Evolutionary conservation across 495 filamentous ascomycete genomes (phyloP).

Genomic region (Neurospora hispaniola): DNA sequence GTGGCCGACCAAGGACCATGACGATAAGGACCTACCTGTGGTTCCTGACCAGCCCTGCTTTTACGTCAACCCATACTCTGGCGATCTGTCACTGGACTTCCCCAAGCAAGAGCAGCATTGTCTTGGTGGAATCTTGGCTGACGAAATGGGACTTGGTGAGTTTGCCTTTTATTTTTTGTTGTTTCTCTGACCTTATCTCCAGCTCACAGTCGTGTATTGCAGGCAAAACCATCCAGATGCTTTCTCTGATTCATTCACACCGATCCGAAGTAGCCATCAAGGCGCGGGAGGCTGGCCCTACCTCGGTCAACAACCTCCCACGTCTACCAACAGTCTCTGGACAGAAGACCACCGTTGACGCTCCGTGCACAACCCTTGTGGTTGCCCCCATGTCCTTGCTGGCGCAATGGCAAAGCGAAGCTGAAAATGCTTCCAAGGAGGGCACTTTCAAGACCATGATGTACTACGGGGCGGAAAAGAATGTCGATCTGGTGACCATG

Average conservation of each 20-base stretch:
- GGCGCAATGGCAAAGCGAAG: conserved; percentile 93
- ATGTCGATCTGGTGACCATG: conserved; percentile 58
- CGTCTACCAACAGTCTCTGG: conserved; percentile 44
- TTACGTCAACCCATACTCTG: conserved; percentile 94
- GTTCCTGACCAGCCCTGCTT: conserved; percentile 59
- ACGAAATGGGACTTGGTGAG: conserved; percentile 68
- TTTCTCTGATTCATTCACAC: conserved; percentile 82
- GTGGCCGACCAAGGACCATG: conserved; percentile 82
- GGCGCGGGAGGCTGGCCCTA: conserved; percentile 45
- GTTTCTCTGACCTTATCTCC: not conserved
- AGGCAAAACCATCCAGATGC: conserved; percentile 94
- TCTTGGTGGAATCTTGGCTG: conserved; percentile 83
- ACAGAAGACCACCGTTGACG: conserved; percentile 41
- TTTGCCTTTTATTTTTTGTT: not conserved
- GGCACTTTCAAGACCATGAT: conserved; percentile 74
- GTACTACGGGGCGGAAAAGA: conserved; percentile 86
- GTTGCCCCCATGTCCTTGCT: conserved; percentile 91
- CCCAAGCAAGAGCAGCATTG: conserved; percentile 91
- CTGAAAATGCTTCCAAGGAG: conserved; percentile 71
- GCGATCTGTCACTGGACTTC: conserved; percentile 87
- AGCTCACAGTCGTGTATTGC: not conserved
- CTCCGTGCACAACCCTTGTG: conserved; percentile 86
- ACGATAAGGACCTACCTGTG: conserved; percentile 60
- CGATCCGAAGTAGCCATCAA: conserved; percentile 43
- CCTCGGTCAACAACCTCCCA: conserved; percentile 38